Evolutionary conservation across 2,329 filamentous ascomycete genomes (phyloP), one percentile per base, ranked within the genome.

Genomic region (Aaosphaeria pasadenensis): DNA sequence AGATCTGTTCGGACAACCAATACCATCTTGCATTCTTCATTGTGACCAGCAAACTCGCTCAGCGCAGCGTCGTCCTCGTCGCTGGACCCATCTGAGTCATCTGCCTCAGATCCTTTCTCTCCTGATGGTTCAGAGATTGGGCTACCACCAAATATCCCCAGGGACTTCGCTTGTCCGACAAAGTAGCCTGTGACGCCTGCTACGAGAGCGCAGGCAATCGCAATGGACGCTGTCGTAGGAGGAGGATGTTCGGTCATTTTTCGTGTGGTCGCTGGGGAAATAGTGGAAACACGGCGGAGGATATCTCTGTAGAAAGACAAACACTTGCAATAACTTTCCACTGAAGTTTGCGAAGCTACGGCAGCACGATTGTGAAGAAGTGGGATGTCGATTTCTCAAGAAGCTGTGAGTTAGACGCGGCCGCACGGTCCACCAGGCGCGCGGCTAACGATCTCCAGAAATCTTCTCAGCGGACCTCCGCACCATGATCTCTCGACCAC

Each of bases 1-100:
- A 99, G 73, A 74, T 99, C 94, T 13, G 90, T 96, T 66, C 94
- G 78, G 47, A 97, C 92, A 4, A 96, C 89, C 32, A 99, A 77
- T 11, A 96, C 89, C 49, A 97, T 78, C 75, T 97, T 97, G 77
- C 92, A 96, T 71, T 96, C 91, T 71, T 96, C 91, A 28, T 75
- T 78, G 41, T 71, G 75, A 17, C 60, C 70, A 9, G 66, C 68
- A 51, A 81, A 84, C 6, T 71, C 65, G 64, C 67, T 52, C 64
- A 63, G 70, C 72, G 63, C 28, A 11, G 52, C 58, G 42, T 68
- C 57, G 13, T 61, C 64, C 13, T 64, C 58, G n/a, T 62, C 62
- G 44, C 61, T 62, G 13, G 56, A 59, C 6, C 62, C 61, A n/a
- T 63, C 63, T 9, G 60, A 53, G 7, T 62, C 56, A 6, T 55